Evolutionary conservation across 306 rosid genomes (phyloP).

Genomic region (Begonia peltatifolia): DNA sequence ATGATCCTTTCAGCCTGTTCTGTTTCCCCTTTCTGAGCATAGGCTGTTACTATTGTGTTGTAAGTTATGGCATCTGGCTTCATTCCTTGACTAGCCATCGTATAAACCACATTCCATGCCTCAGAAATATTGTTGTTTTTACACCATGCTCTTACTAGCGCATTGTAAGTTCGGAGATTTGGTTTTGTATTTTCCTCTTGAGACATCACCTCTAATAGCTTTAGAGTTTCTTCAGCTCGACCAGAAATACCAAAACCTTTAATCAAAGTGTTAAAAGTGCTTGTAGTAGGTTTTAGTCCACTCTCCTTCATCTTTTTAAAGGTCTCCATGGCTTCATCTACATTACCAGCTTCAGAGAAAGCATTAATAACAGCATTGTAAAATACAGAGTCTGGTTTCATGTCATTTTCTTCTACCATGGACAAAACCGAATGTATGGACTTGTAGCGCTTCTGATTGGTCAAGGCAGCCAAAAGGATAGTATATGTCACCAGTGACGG

Average conservation of each 20-base stretch:
- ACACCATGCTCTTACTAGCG: constrained; percentile 54
- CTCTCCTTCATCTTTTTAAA: constrained; percentile 46
- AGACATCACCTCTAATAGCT: constrained; percentile 41
- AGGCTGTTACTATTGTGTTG: constrained; percentile 49
- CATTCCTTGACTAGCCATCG: constrained; percentile 34
- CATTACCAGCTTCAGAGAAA: constrained; percentile 49
- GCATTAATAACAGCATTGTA: constrained; percentile 55
- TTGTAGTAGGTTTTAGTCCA: constrained; percentile 34
- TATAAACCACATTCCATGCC: constrained; percentile 53
- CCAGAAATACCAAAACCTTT: constrained; percentile 64
- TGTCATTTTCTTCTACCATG: constrained; percentile 40
- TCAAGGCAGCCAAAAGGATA: constrained; percentile 37
- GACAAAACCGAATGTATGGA: constrained; percentile 33
- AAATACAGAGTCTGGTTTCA: constrained; percentile 50
- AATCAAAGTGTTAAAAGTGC: constrained; percentile 49
- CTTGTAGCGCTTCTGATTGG: constrained; percentile 41
- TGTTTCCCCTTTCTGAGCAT: constrained; percentile 50
- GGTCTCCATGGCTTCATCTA: constrained; percentile 43
- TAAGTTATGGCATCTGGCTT: constrained; percentile 51
- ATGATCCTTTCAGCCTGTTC: constrained; percentile 37
- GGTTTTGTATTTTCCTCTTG: constrained; percentile 38
- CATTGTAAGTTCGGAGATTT: constrained; percentile 49
- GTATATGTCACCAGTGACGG: constrained; percentile 57
- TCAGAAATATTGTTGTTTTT: constrained; percentile 20
- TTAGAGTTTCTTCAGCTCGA: constrained; percentile 43